These are phyloP conservation scores for Lasiosphaeriaceae sp. DNA, from an alignment of 495 filamentous ascomycete genomes.

Conservation along the genomic window DNA sequence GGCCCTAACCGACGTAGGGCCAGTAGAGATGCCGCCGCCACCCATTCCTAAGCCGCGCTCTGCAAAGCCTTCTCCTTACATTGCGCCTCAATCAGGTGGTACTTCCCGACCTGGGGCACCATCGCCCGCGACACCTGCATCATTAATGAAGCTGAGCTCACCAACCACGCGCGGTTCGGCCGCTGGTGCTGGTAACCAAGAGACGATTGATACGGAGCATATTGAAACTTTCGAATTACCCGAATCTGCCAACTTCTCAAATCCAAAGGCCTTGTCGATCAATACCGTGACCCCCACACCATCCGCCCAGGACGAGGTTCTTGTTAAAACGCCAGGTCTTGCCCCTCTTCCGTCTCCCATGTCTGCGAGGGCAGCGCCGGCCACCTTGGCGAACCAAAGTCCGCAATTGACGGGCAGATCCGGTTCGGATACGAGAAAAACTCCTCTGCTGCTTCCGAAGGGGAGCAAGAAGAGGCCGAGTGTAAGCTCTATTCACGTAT, in stretches of 20 bases:
- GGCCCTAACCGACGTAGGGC: slow-evolving; percentile 33
- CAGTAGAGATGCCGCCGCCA: slow-evolving; percentile 53
- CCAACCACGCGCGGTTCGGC: slow-evolving; percentile 36
- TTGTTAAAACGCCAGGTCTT: slow-evolving; percentile 34
- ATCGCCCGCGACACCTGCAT: slow-evolving; percentile 75
- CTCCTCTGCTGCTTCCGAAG: slow-evolving; percentile 41
- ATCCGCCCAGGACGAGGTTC: slow-evolving; percentile 25
- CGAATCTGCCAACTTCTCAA: slow-evolving; percentile 53
- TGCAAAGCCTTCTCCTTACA: slow-evolving; percentile 46
- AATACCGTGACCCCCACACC: slow-evolving; percentile 39
- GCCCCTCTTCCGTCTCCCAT: slow-evolving; percentile 45
- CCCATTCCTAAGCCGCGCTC: slow-evolving; percentile 49
- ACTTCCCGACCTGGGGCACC: slow-evolving; percentile 29
- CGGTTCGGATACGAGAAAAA: slow-evolving; percentile 36
- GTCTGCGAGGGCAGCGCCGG: slow-evolving; percentile 35
- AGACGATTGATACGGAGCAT: slow-evolving; percentile 48
- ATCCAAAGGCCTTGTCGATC: slow-evolving; percentile 41
- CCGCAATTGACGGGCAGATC: slow-evolving; percentile 45
- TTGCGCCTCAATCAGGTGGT: slow-evolving; percentile 36
- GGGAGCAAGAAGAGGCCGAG: slow-evolving; percentile 69
- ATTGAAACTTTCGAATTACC: slow-evolving; percentile 67
- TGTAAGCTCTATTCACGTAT: slow-evolving; percentile 68
- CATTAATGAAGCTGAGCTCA: slow-evolving; percentile 65
- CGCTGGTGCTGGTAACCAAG: slow-evolving; percentile 28
- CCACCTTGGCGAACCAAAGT: slow-evolving; percentile 46